Evolutionary conservation across 805 yeast species (phyloP).

Genomic region (Wickerhamiella dianesei): DNA sequence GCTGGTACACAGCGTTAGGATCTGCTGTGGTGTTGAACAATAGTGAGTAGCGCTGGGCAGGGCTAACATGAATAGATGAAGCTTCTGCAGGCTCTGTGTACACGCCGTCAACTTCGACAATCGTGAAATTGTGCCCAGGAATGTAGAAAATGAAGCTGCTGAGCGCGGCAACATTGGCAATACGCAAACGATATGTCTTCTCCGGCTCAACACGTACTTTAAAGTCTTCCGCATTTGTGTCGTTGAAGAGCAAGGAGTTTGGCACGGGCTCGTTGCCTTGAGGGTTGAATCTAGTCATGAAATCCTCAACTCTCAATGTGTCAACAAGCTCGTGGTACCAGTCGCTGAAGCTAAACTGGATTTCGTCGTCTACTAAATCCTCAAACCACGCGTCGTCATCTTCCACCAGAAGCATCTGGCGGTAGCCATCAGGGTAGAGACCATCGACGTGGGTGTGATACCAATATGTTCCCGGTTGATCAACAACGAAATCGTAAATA

Average conservation of each 20-base stretch:
- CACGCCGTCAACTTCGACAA: conserved; percentile 87
- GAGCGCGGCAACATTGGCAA: conserved; percentile 81
- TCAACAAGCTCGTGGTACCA: conserved; percentile 69
- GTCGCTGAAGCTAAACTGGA: conserved; percentile 53
- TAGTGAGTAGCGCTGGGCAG: conserved; percentile 84
- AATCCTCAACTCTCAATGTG: conserved; percentile 33
- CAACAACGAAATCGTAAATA: conserved; percentile 78
- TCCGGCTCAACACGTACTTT: conserved; percentile 54
- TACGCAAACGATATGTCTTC: conserved; percentile 68
- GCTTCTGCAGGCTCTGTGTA: conserved; percentile 65
- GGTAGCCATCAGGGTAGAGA: conserved; percentile 81
- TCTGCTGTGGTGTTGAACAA: conserved; percentile 58
- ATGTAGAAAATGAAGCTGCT: conserved; percentile 79
- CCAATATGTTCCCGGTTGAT: conserved; percentile 89
- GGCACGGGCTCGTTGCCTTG: conserved; percentile 99
- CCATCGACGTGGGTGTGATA: conserved; percentile 88
- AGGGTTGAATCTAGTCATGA: conserved; percentile 69
- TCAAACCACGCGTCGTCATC: conserved; percentile 49
- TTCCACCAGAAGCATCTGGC: conserved; percentile 51
- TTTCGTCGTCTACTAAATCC: conserved; percentile 65
- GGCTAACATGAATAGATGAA: conserved; percentile 60
- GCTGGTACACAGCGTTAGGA: conserved; percentile 51
- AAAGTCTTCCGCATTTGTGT: conserved; percentile 38
- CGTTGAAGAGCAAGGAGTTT: conserved; percentile 62
- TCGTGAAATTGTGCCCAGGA: conserved; percentile 74